Conservation (phyloP, 805 yeast genomes). For the Ogataea parapolymorpha region DNA sequence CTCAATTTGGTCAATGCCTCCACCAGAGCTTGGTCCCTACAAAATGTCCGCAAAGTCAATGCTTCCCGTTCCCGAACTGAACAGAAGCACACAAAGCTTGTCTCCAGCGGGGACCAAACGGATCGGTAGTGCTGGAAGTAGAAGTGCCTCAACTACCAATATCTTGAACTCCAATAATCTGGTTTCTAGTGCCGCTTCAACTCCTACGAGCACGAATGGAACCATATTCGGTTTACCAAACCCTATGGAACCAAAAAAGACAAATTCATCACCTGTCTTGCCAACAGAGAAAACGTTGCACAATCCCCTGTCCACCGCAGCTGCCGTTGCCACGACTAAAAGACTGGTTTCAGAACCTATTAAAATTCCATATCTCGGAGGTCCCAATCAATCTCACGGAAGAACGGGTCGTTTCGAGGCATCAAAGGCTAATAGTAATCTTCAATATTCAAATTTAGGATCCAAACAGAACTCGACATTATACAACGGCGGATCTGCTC, state of each 20-base stretch:
- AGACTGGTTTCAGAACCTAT: constrained; percentile 15
- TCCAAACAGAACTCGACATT: not conserved
- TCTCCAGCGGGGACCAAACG: constrained; percentile 7
- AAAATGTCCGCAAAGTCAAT: constrained; percentile 73
- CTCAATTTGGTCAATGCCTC: constrained; percentile 53
- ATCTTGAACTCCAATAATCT: constrained; percentile 1
- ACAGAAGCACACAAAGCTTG: constrained; percentile 21
- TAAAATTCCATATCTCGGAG: constrained; percentile 1
- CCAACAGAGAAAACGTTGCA: constrained; percentile 11
- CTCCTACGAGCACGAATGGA: constrained; percentile 6
- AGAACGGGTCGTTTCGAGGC: not conserved
- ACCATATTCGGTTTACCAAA: constrained; percentile 24
- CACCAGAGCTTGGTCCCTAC: constrained; percentile 70
- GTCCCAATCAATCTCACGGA: constrained; percentile 2
- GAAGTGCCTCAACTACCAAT: constrained; percentile 11
- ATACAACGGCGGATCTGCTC: not conserved
- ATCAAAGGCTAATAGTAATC: not conserved
- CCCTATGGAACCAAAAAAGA: constrained; percentile 15
- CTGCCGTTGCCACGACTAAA: constrained; percentile 23
- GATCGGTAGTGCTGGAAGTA: constrained; percentile 5
- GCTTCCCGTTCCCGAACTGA: constrained; percentile 65
- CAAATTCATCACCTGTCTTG: constrained; percentile 20
- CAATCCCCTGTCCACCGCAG: constrained; percentile 19
- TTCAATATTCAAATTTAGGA: not conserved
- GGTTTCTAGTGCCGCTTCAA: constrained; percentile 6